Evolutionary conservation across 371 early-diverging fungal species (phyloP), one percentile per base, ranked within the genome.

Genomic region (Nematocida sp.): DNA sequence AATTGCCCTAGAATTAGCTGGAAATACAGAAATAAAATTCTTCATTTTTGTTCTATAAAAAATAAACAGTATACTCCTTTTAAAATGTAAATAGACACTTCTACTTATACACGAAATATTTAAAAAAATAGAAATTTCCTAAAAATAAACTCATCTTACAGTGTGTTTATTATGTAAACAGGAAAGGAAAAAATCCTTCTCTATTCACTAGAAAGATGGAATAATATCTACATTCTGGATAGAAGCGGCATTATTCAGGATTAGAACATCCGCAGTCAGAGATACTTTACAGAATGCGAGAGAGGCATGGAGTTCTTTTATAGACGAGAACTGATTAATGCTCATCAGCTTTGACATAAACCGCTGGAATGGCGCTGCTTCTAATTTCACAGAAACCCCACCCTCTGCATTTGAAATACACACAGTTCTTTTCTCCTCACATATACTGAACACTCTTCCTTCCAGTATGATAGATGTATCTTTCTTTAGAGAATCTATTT

Each of bases 391-490:
- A 13, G 13, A 7, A 20, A 72, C 69, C 4, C 64, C 47, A 7
- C 73, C 73, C 13, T 73, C 20, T 13, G n/a, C 18, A 47, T 73
- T 58, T 11, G 69, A 13, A 9, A 73, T 40, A 3, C 5, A 6
- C 4, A 73, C 18, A 11, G 2, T 20, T 11, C 42, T 62, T 39
- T 42, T 73, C 7, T 18, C 23, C 25, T 9, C n/a, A 40, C 47
- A 50, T 13, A 73, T 20, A 7, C 57, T 9, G 27, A 73, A 20
- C 13, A 73, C 46, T 20, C 73, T 23, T 9, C 73, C 62, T 18
- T 64, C 20, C 15, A 73, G 27, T 11, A 18, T 0, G 23, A 73
- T 58, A 39, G 42, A 20, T 6, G 27, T 9, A 18, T 73, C 73
- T 33, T 73, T n/a, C 18, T 33, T 25, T 39, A 73, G 15, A 1